phyloP scores from a whole-genome alignment of 805 yeast genomes.

The Zygosaccharomyces bailii region DNA sequence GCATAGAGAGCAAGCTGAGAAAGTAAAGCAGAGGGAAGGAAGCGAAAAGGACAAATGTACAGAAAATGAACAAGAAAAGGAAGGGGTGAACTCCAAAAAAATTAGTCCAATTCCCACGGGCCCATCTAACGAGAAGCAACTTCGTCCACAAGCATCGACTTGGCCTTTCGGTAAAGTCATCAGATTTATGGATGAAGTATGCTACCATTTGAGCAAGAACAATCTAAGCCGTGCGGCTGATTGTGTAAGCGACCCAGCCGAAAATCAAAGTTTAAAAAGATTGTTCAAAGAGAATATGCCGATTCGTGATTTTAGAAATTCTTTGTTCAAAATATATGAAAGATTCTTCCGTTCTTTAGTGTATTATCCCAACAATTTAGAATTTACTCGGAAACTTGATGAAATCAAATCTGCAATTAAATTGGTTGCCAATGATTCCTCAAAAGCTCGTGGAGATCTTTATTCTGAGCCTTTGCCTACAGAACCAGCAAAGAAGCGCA shows the following conservation, averaged over 20 bases:
- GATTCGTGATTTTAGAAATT: constrained; percentile 13
- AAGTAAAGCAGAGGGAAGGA: constrained; percentile 9
- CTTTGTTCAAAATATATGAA: constrained; percentile 11
- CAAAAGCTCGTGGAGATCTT: constrained; percentile 11
- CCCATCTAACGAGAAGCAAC: constrained; percentile 7
- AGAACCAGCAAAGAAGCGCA: constrained; percentile 13
- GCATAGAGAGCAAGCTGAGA: constrained; percentile 15
- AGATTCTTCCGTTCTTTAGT: constrained; percentile 19
- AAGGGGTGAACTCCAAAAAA: constrained; percentile 4
- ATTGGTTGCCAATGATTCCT: constrained; percentile 8
- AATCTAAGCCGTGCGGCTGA: constrained; percentile 16
- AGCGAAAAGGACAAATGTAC: not conserved
- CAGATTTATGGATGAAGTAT: constrained; percentile 23
- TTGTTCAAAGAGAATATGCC: constrained; percentile 12
- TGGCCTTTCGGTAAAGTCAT: constrained; percentile 22
- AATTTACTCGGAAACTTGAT: constrained; percentile 14
- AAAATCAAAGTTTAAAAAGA: constrained; percentile 10
- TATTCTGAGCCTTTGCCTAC: constrained; percentile 15
- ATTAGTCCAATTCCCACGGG: constrained; percentile 3
- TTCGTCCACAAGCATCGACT: constrained; percentile 1
- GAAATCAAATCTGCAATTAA: constrained; percentile 11
- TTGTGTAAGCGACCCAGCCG: constrained; percentile 17
- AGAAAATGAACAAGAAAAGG: constrained; percentile 8
- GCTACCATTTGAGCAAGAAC: constrained; percentile 16
- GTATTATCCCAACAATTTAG: constrained; percentile 16